Base-by-base conservation (phyloP, 768 basidiomycete genomes). In the Paxillus involutus region DNA sequence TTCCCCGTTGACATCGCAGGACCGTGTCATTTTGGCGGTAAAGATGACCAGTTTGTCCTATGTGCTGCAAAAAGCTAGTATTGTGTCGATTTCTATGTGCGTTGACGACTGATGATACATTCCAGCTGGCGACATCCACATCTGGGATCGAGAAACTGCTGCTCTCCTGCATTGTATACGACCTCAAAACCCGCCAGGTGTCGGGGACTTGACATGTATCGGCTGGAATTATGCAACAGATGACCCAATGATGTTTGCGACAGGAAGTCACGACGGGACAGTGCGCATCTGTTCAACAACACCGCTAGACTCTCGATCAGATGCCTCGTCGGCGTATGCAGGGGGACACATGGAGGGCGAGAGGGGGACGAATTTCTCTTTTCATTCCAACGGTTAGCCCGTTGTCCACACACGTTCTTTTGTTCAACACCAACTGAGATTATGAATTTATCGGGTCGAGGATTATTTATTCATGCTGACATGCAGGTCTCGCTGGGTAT, bases 61-160 rank as follows among this genome's bases (percentile, higher is more conserved):
- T 88, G 89, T 61, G 85, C 86, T 39, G 84, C 85, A 6, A 91
- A 92, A 81, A 78, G 89, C 83, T 46, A 37, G 70, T 61, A 16
- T 21, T 14, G 10, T 29, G 44, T 32, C 32, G 11, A 16, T 16
- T 29, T 21, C 39, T 19, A 10, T 17, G 4, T 9, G 14, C 39
- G 4, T 52, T 39, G 35, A 52, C 56, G 13, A 52, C 47, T 6
- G 17, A 59, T 40, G n/a, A n/a, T 52, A 40, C 17, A 42, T 43
- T 21, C 35, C 55, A 91, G 90, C 81, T 56, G 91, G 91, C 4
- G 88, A 91, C 61, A 85, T 93, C 13, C 86, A 89, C 63, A 88
- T 92, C 12, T 93, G 91, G 91, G 91, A 93, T 62, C 82, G 84
- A 55, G 89, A 91, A 70, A 87, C 86, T 11, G 91, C 81, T 6